Evolutionary conservation across 2,329 filamentous ascomycete species (phyloP), one percentile per base, ranked within the genome.

Genomic region (Chaetomiaceae sp.): DNA sequence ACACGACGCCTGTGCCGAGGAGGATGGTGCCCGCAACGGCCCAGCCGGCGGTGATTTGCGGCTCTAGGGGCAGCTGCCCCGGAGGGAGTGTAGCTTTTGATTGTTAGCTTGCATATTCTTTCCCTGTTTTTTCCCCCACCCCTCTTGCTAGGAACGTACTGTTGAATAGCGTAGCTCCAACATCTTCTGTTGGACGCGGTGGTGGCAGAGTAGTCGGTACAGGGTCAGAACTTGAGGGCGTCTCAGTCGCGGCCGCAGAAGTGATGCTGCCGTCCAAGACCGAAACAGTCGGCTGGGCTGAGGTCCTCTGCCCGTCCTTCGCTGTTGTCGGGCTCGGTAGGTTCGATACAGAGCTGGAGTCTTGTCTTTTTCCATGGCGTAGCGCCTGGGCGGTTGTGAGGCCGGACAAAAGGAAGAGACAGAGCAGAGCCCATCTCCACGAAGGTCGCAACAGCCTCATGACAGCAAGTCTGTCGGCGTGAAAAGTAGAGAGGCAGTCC

Each of bases 1-100:
- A 86, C 6, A 80, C 72, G 8, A 77, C 63, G n/a, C 92, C 92
- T 8, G 83, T 80, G 4, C 83, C 64, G 38, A 97, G 75, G 53
- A 97, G 74, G 44, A 96, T 73, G 17, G 85, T 79, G 20, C 91
- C 92, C 30, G 83, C 84, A 43, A 96, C 79, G 3, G 83, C 88
- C 69, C 89, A 83, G 35, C 85, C 89, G 3, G 92, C 90, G 2
- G 89, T 96, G 42, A 97, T 76, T 49, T 67, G 70, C 0, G 92
- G 90, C 20, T 79, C 62, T 30, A 96, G 71, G 0, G 92, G 92
- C 16, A 96, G 75, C 44, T 78, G 65, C 40, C 76, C 77, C 4
- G 63, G 65, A 3, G 72, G 67, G 41, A 81, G 70, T 2, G 72
- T 74, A 25, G 63, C 76, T 79, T 53, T 16, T 7, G 6, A 25